A percentile compares a stretch with the other conserved stretches of the same genome.
phyloP scores from a whole-genome alignment of 805 yeast genomes.

The Blastobotrys attinorum region DNA sequence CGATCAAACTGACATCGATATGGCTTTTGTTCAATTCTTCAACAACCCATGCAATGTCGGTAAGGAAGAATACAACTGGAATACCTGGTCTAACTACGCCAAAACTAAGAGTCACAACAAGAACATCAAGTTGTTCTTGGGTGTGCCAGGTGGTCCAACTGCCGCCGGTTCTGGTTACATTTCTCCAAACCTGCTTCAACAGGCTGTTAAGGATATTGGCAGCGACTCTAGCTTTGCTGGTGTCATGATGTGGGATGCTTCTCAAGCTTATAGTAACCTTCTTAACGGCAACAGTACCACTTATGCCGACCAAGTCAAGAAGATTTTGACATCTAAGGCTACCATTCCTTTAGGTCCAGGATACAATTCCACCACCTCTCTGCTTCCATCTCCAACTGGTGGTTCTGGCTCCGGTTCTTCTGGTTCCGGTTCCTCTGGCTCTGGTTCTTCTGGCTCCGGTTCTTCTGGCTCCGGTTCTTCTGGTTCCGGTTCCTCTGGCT shows the following conservation, averaged over 20 bases:
- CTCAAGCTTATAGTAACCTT: slow-evolving; percentile 44
- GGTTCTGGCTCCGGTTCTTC: slow-evolving; percentile 10
- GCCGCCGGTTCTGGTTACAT: slow-evolving; percentile 55
- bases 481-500: slow-evolving; percentile 12
- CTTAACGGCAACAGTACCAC: too few species aligned
- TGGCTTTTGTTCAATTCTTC: slow-evolving; percentile 59
- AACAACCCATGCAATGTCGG: slow-evolving; percentile 43
- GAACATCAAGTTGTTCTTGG: slow-evolving; percentile 49
- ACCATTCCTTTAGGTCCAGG: too few species aligned
- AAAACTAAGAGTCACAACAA: slow-evolving; percentile 37
- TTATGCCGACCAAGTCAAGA: slow-evolving; percentile 40
- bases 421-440: too few species aligned
- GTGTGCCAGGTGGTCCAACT: slow-evolving; percentile 48
- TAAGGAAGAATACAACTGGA: slow-evolving; percentile 30
- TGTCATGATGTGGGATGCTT: slow-evolving; percentile 76
- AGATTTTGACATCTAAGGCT: too few species aligned
- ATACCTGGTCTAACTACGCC: slow-evolving; percentile 48
- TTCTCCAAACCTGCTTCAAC: not conserved
- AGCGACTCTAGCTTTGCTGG: slow-evolving; percentile 43
- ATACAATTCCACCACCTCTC: too few species aligned
- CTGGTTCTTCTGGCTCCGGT: slow-evolving; percentile 15
- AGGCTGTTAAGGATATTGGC: slow-evolving; percentile 37
- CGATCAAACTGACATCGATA: slow-evolving; percentile 42
- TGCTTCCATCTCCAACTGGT: too few species aligned
- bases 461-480: slow-evolving; percentile 12